Evolutionary conservation across 257 asterid genomes (phyloP).

Genomic region (Jacaranda mimosifolia): DNA sequence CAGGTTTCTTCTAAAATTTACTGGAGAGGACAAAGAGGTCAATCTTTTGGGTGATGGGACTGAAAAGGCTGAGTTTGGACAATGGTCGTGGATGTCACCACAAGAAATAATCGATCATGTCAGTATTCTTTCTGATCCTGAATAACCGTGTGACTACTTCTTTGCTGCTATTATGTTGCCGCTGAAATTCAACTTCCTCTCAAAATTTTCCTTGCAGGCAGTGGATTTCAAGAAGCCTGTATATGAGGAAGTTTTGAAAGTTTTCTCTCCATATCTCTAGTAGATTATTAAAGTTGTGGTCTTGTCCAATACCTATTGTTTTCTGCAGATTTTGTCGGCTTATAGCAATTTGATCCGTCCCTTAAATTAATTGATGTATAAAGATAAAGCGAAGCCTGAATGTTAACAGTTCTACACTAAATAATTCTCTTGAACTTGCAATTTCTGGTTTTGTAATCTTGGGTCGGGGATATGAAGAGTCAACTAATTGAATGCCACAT

Average conservation of each 20-base stretch:
- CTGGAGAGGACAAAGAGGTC: constrained; percentile 87
- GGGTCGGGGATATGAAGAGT: neutral
- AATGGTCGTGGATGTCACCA: constrained; percentile 92
- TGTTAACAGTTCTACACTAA: constrained; percentile 3
- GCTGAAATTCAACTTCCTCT: constrained; percentile 10
- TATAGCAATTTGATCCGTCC: neutral
- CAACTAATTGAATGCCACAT: too few relatives aligned
- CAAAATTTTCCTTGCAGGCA: constrained; percentile 61
- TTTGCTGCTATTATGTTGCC: neutral
- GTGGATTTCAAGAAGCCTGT: constrained; percentile 96
- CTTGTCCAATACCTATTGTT: constrained; percentile 1
- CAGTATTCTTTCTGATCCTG: constrained; percentile 35
- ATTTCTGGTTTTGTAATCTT: constrained; percentile 23
- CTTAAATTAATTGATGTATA: neutral
- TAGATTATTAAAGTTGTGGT: constrained; percentile 36
- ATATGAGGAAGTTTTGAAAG: constrained; percentile 77
- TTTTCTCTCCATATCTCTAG: constrained; percentile 68
- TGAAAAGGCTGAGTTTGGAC: constrained; percentile 94
- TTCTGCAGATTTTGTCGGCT: neutral
- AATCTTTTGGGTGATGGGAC: constrained; percentile 95
- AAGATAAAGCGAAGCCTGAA: neutral
- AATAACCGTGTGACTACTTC: constrained; percentile 4
- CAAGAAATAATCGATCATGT: constrained; percentile 77
- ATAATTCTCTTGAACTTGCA: constrained; percentile 1
- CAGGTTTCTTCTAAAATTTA: constrained; percentile 87